Percentiles rank a stretch among this genome's conserved stretches.
Conservation (phyloP, 371 early-diverging fungal genomes). For the Rozella allomycis region DNA sequence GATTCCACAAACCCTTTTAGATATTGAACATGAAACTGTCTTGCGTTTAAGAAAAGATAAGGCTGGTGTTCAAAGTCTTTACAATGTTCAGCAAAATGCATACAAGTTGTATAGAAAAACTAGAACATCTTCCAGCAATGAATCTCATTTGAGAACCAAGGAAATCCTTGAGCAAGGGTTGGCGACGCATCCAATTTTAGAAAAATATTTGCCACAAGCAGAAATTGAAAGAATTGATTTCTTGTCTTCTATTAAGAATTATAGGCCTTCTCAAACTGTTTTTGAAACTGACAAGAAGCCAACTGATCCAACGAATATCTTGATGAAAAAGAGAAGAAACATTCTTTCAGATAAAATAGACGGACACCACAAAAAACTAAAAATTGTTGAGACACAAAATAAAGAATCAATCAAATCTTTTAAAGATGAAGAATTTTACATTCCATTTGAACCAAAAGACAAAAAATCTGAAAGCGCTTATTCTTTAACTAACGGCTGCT, state of each 20-base stretch:
- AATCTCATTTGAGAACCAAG: constrained; percentile 67
- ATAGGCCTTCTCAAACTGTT: neutral
- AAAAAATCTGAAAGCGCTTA: constrained; percentile 77
- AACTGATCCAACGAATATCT: too few species aligned
- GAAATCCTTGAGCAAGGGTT: constrained; percentile 39
- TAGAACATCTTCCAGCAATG: constrained; percentile 44
- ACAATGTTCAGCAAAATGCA: constrained; percentile 49
- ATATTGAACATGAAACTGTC: constrained; percentile 48
- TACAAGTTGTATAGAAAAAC: constrained; percentile 64
- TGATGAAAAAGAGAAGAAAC: too few species aligned
- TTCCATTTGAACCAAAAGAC: constrained; percentile 64
- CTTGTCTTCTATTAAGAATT: neutral
- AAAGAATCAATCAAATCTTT: constrained; percentile 11
- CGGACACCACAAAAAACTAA: neutral
- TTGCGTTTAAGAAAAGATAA: constrained; percentile 29
- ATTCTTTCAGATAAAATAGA: too few species aligned
- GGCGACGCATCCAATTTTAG: too few species aligned
- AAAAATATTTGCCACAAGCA: too few species aligned
- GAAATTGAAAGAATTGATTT: too few species aligned
- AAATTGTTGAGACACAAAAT: neutral
- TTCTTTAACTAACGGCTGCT: constrained; percentile 40
- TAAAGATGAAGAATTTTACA: constrained; percentile 66
- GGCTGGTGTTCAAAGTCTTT: constrained; percentile 35
- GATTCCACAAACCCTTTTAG: constrained; percentile 42
- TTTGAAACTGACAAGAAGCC: too few species aligned